Conservation (phyloP, 768 basidiomycete genomes). For the Polyporus arcularius region DNA sequence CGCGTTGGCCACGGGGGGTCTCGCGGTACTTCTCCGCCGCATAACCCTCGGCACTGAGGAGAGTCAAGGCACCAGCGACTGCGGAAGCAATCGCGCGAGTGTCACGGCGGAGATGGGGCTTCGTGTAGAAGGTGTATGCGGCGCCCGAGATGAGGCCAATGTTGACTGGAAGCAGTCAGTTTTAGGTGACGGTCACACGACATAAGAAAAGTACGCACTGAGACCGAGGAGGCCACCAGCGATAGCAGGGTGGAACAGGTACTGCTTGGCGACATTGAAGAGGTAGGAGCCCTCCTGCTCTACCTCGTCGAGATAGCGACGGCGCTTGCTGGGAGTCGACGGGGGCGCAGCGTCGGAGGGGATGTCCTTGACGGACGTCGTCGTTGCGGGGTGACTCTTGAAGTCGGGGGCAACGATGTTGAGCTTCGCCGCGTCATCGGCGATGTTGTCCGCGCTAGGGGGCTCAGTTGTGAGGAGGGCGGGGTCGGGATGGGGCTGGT, state of each 20-base stretch:
- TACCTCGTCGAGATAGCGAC: conserved; percentile 37
- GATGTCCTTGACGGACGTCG: conserved; percentile 25
- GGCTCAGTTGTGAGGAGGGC: conserved; percentile 50
- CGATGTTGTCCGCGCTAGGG: conserved; percentile 37
- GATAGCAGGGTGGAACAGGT: conserved; percentile 64
- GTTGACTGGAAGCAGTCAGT: conserved; percentile 51
- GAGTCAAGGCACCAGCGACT: conserved; percentile 52
- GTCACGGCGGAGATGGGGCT: conserved; percentile 62
- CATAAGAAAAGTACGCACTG: conserved; percentile 40
- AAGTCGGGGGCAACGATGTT: conserved; percentile 55
- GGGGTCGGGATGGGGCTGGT: conserved; percentile 65
- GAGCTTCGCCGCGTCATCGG: conserved; percentile 55
- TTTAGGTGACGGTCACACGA: neutral
- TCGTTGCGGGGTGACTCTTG: conserved; percentile 46
- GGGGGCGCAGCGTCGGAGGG: conserved; percentile 22
- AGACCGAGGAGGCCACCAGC: conserved; percentile 74
- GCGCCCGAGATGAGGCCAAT: conserved; percentile 65
- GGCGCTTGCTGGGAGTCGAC: conserved; percentile 29
- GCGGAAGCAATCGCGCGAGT: conserved; percentile 52
- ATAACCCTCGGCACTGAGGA: conserved; percentile 66
- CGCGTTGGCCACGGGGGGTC: conserved; percentile 58
- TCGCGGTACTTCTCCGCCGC: conserved; percentile 59
- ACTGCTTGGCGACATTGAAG: conserved; percentile 52
- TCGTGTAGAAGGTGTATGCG: conserved; percentile 63
- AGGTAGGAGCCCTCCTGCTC: conserved; percentile 54